These are phyloP conservation scores for Kregervanrija pseudodelftensis DNA, from an alignment of 805 yeast species.

Conservation along the genomic window DNA sequence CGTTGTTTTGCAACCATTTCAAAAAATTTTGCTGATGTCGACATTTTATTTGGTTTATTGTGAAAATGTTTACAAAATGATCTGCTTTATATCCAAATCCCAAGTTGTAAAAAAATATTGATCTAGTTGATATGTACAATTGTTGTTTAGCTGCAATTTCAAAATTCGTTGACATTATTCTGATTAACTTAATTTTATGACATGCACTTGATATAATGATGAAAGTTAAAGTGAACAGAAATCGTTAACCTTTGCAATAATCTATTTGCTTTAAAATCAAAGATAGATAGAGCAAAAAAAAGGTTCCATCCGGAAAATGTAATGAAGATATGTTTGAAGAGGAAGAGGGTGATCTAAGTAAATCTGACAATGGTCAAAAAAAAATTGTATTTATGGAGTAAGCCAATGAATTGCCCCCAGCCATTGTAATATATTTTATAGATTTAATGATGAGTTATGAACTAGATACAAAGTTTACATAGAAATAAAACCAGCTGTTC, in stretches of 20 bases:
- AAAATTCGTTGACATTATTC: no score
- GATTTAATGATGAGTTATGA: constrained; percentile 83
- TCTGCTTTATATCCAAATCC: neutral
- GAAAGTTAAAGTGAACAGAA: constrained; percentile 53
- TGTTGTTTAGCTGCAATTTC: no score
- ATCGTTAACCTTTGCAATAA: constrained; percentile 81
- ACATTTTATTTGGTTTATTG: constrained; percentile 12
- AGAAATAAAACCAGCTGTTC: constrained; percentile 96
- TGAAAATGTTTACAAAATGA: constrained; percentile 2
- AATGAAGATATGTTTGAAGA: no score
- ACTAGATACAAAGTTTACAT: no score
- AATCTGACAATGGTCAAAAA: constrained; percentile 32
- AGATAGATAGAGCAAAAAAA: constrained; percentile 65
- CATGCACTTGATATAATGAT: constrained; percentile 89
- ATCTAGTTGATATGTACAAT: no score
- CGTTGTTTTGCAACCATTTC: constrained; percentile 60
- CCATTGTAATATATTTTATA: constrained; percentile 76
- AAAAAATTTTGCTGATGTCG: constrained; percentile 28
- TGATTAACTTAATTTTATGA: constrained; percentile 46
- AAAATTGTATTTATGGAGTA: constrained; percentile 51
- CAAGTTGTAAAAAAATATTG: no score
- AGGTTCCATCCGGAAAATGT: constrained; percentile 85
- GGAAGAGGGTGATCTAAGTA: no score
- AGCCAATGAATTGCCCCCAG: constrained; percentile 47
- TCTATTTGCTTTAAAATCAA: constrained; percentile 74